Conservation (phyloP, 805 yeast genomes). For the Isabelozyma heimii region DNA sequence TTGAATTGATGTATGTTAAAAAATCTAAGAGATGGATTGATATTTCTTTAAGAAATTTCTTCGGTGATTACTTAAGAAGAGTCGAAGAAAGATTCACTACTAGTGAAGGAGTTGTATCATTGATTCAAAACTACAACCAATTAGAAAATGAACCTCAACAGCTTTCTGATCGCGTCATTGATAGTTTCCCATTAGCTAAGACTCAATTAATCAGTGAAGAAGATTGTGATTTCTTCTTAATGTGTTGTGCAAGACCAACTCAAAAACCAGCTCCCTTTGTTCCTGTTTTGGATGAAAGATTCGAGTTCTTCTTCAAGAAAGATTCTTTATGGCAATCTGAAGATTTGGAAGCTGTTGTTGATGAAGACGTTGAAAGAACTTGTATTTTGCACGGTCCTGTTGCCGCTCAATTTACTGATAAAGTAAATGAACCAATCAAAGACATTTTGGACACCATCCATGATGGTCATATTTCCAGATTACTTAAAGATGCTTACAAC, state of each 20-base stretch:
- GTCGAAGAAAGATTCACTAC: conserved; percentile 92
- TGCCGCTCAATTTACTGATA: conserved; percentile 87
- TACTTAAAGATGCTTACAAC: conserved; percentile 66
- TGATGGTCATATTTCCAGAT: conserved; percentile 77
- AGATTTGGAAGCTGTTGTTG: conserved; percentile 93
- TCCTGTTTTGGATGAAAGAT: conserved; percentile 90
- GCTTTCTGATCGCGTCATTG: conserved; percentile 58
- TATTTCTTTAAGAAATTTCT: conserved; percentile 75
- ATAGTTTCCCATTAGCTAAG: conserved; percentile 69
- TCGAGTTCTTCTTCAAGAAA: conserved; percentile 95
- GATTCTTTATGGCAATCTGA: conserved; percentile 99
- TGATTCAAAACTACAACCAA: conserved; percentile 70
- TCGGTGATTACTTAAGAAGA: conserved; percentile 85
- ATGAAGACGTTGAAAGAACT: conserved; percentile 95
- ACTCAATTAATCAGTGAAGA: conserved; percentile 88
- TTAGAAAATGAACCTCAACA: conserved; percentile 61
- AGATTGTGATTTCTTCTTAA: conserved; percentile 90
- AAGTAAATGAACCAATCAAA: conserved; percentile 89
- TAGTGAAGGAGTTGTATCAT: conserved; percentile 51
- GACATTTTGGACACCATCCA: conserved; percentile 86
- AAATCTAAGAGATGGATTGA: conserved; percentile 88
- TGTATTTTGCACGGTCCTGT: conserved; percentile 99
- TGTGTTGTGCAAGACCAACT: conserved; percentile 72
- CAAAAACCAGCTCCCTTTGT: conserved; percentile 99
- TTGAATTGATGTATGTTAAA: conserved; percentile 83